Evolutionary conservation across 1,284 basidiomycete genomes (phyloP), one percentile per base, ranked within the genome.

Genomic region (Ganoderma meredithae): DNA sequence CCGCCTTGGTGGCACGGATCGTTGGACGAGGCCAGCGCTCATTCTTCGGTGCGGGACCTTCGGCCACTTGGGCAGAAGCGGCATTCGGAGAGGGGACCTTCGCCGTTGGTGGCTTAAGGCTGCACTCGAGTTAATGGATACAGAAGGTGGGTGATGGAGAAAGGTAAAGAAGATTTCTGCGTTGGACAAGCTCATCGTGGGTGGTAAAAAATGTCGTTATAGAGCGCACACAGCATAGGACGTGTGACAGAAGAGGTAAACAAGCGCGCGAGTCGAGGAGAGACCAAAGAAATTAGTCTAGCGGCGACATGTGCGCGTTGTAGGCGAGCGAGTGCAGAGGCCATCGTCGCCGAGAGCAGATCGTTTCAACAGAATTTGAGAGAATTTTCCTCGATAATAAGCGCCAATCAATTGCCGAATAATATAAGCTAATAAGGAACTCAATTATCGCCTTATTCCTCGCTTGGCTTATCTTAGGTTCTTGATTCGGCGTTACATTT

Each of bases 1-100:
- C 95, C 13, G 93, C 94, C 81, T 95, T 97, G 72, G 89, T 88
- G 0, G 94, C 85, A 69, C 89, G 87, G 70, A 96, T 83, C 67
- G 83, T 86, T 12, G 91, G 92, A n/a, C n/a, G n/a, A n/a, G n/a
- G n/a, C n/a, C n/a, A n/a, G n/a, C n/a, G n/a, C n/a, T n/a, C n/a
- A n/a, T n/a, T n/a, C n/a, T n/a, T n/a, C n/a, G n/a, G n/a, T n/a
- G n/a, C n/a, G n/a, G n/a, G n/a, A n/a, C n/a, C n/a, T 13, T 90
- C 92, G 8, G 86, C 91, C 36, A 85, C 84, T 75, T 93, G 90
- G 0, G 91, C 90, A 31, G 91, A 88, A 22, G 88, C 83, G 3
- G 89, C 86, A 73, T 92, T 86, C 12, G 85, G 77, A 5, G 87
- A 86, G 27, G 90, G 79, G 53, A 71, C 66, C 70, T 76, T 75